Conservation (phyloP, 1,284 basidiomycete species). For the Lignosus rhinocerotis region DNA sequence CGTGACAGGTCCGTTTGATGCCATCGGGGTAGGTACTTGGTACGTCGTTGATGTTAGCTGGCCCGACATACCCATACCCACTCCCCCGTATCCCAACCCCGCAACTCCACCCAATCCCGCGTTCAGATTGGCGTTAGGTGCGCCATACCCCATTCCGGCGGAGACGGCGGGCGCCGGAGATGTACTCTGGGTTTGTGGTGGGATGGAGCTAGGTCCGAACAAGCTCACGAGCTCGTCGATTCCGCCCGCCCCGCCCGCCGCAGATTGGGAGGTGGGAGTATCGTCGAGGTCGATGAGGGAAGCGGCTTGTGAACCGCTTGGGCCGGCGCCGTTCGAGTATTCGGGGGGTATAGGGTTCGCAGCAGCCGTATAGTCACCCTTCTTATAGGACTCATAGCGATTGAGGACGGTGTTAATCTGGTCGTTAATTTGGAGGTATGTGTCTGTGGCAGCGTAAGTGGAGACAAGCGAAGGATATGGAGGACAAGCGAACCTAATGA, state of each 20-base stretch:
- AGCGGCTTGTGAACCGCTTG: constrained; percentile 31
- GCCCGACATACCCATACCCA: constrained; percentile 11
- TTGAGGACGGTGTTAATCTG: constrained; percentile 92
- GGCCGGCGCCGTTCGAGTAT: constrained; percentile 35
- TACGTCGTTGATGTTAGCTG: constrained; percentile 11
- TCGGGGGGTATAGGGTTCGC: constrained; percentile 66
- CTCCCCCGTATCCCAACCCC: not conserved
- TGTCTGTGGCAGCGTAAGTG: constrained; percentile 54
- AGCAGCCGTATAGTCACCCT: constrained; percentile 77
- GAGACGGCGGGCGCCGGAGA: not conserved
- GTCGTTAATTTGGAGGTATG: constrained; percentile 95
- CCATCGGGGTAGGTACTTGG: constrained; percentile 10
- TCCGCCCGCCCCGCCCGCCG: constrained; percentile 15
- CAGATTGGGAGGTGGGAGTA: constrained; percentile 25
- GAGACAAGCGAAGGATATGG: not conserved
- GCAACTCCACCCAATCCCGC: not conserved
- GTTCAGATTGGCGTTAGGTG: not conserved
- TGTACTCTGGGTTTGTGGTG: constrained; percentile 14
- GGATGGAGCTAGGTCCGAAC: constrained; percentile 21
- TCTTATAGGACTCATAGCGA: constrained; percentile 90
- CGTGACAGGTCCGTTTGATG: not conserved
- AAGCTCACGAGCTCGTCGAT: constrained; percentile 62
- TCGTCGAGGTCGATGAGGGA: constrained; percentile 81
- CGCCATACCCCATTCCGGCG: constrained; percentile 1
- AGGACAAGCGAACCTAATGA: constrained; percentile 72